Evolutionary conservation across 1,139 yeast species (phyloP).

Genomic region (Maudiozyma humilis): DNA sequence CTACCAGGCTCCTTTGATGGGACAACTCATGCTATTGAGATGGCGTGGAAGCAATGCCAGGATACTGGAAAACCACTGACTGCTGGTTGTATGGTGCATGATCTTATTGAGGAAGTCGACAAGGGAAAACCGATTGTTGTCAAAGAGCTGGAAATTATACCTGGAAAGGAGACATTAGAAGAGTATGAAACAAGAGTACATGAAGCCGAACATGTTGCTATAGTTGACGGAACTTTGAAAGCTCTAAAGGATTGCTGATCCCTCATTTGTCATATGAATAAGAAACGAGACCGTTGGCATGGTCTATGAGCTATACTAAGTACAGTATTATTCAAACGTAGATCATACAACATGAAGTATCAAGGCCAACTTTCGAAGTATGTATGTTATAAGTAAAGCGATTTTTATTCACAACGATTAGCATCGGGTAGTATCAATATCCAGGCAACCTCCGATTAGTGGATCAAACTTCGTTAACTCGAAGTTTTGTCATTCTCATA

Average conservation of each 20-base stretch:
- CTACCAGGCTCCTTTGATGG: conserved; percentile 96
- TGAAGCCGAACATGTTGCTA: conserved; percentile 74
- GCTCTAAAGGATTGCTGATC: conserved; percentile 35
- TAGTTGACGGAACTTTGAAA: conserved; percentile 77
- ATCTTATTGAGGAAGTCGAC: conserved; percentile 90
- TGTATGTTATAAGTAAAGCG: too few relatives aligned
- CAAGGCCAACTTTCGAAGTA: too few relatives aligned
- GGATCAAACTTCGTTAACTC: too few relatives aligned
- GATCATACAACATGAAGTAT: too few relatives aligned
- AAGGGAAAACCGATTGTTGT: conserved; percentile 84
- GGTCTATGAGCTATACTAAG: too few relatives aligned
- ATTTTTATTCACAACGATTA: too few relatives aligned
- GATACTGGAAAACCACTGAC: conserved; percentile 41
- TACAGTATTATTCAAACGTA: too few relatives aligned
- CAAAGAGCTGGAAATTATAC: conserved; percentile 59
- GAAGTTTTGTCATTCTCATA: too few relatives aligned
- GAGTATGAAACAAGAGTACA: conserved; percentile 82
- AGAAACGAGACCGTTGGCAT: too few relatives aligned
- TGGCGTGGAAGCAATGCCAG: conserved; percentile 94
- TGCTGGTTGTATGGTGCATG: conserved; percentile 97
- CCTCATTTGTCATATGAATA: neutral
- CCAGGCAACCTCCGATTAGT: too few relatives aligned
- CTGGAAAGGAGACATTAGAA: conserved; percentile 62
- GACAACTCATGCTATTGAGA: conserved; percentile 80
- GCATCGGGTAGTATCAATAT: too few relatives aligned